These are phyloP conservation scores for Bipolaris victoriae DNA, from an alignment of 2,329 filamentous ascomycete genomes.

Conservation along the genomic window DNA sequence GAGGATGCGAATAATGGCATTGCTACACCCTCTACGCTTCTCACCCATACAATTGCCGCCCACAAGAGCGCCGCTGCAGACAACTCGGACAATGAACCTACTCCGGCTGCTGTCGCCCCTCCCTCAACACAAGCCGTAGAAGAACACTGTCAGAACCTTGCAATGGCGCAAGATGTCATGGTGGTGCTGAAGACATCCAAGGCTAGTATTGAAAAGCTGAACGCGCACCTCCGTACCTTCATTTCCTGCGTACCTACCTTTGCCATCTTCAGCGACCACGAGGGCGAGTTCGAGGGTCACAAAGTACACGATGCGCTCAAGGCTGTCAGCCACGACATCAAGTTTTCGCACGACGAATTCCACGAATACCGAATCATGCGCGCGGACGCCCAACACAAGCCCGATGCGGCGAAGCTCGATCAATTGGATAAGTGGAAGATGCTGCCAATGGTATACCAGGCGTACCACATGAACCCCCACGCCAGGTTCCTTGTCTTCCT, in stretches of 20 bases:
- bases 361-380: slow-evolving; percentile 58
- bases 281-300: slow-evolving; percentile 58
- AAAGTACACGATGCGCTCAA: slow-evolving; percentile 59
- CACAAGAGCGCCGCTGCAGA: slow-evolving; percentile 7
- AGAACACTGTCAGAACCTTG: slow-evolving; percentile 34
- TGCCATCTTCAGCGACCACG: slow-evolving; percentile 65
- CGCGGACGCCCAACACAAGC: slow-evolving; percentile 51
- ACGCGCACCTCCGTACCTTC: slow-evolving; percentile 61
- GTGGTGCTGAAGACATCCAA: slow-evolving; percentile 65
- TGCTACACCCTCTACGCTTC: slow-evolving; percentile 17
- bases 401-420: slow-evolving; percentile 52
- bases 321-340: slow-evolving; percentile 45
- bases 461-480: slow-evolving; percentile 45
- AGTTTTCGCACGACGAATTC: slow-evolving; percentile 55
- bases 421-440: slow-evolving; percentile 66
- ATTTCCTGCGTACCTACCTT: slow-evolving; percentile 62
- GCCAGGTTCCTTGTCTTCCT: slow-evolving; percentile 45
- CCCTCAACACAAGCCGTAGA: slow-evolving; percentile 9
- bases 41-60: slow-evolving; percentile 5
- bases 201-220: slow-evolving; percentile 63
- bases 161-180: slow-evolving; percentile 57
- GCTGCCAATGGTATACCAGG: slow-evolving; percentile 61
- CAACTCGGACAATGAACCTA: background rate
- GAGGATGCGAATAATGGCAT: slow-evolving; percentile 19
- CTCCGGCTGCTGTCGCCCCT: slow-evolving; percentile 4